Base-by-base conservation (phyloP, 495 filamentous ascomycete genomes). In the Haplographium delicatum region DNA sequence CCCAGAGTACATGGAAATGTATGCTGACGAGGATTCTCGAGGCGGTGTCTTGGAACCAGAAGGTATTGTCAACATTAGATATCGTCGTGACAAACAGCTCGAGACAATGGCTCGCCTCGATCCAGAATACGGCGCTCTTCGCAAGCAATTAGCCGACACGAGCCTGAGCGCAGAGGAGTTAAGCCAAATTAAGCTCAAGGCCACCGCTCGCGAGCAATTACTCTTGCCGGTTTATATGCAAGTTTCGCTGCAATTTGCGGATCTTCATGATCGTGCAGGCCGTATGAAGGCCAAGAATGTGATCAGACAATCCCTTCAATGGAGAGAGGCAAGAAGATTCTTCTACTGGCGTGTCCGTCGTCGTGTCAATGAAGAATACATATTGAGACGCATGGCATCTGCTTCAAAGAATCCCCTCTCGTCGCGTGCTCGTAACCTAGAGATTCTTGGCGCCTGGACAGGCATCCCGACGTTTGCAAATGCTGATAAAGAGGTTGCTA, bases 291-390 rank as follows among this genome's bases (percentile, higher is more conserved):
- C 93, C 67, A 98, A 98, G 82, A 84, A 88, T 50, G 83, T 84
- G 56, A 96, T 98, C 63, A 88, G 94, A 45, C 75, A 81, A 53
- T 71, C 84, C 1, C 77, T 98, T 15, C 75, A 81, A 62, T 98
- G 91, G 94, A 76, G 81, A 65, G 82, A 96, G 53, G 84, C 91
- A 39, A 84, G 93, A 56, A 88, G 94, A 63, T 98, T 96, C 87
- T 97, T 98, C 82, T 98, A 96, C 83, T 98, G 93, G 93, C 91
- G 93, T 75, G 85, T 95, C 47, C 91, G 93, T 67, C 88, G 93
- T 66, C 81, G 94, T 71, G 76, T 98, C 60, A 96, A 94, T 70
- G 93, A 98, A 71, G 91, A 98, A 69, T 85, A 88, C 63, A 87
- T 97, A 64, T 76, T 97, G 66, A 91, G 89, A 71, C 84, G 86